Evolutionary conservation across 2,329 filamentous ascomycete species (phyloP).

Genomic region (Monilinia fructicola): DNA sequence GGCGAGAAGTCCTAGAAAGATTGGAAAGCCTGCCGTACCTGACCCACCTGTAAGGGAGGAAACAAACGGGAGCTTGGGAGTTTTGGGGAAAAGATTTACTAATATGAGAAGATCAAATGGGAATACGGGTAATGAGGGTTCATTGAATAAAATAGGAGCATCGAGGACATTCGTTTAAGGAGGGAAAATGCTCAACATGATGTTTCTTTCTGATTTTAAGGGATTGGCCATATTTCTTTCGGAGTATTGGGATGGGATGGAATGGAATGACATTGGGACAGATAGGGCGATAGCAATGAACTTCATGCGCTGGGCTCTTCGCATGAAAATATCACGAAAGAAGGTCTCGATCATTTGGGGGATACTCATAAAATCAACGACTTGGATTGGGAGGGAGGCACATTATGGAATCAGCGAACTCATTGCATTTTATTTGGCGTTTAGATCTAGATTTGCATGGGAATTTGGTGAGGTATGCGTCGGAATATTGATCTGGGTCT

Average conservation of each 20-base stretch:
- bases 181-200: background rate
- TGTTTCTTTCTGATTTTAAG: background rate
- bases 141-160: background rate
- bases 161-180: no score
- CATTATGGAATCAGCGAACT: no score
- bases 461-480: no score
- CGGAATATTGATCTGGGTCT: no score
- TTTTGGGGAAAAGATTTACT: background rate
- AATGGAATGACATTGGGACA: background rate
- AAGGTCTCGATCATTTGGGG: no score
- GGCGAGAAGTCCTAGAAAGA: background rate
- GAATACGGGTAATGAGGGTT: background rate
- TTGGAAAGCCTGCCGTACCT: conserved; percentile 2
- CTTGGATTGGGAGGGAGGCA: no score
- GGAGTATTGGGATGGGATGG: background rate
- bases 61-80: background rate
- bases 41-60: conserved; percentile 1
- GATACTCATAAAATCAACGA: no score
- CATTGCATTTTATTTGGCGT: no score
- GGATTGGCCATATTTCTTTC: background rate
- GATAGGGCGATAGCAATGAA: no score
- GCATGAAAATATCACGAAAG: no score
- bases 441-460: no score
- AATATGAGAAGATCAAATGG: background rate
- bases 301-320: no score